Conservation (phyloP, 1,139 yeast genomes). For the Meyerozyma sp. region DNA sequence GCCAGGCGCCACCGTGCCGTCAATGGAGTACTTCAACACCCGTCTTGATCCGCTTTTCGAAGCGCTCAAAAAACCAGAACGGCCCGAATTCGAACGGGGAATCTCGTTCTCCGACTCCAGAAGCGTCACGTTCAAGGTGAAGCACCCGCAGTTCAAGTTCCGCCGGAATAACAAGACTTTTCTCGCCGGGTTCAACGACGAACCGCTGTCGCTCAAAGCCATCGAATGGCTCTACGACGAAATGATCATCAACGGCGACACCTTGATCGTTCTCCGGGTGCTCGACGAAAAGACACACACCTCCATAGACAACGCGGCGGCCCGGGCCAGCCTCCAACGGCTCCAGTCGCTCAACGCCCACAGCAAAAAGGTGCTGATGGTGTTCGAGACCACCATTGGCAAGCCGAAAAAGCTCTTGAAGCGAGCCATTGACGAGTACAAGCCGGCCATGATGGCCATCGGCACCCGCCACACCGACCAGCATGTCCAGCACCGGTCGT, state of each 20-base stretch:
- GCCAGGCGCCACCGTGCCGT: neutral
- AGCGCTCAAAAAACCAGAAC: neutral
- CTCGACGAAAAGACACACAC: conserved; percentile 38
- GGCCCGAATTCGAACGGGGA: conserved; percentile 21
- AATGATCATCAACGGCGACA: conserved; percentile 59
- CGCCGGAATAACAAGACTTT: conserved; percentile 57
- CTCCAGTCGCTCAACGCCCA: conserved; percentile 45
- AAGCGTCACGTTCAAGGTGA: conserved; percentile 44
- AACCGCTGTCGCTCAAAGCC: conserved; percentile 53
- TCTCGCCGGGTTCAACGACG: conserved; percentile 57
- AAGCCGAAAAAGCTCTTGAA: conserved; percentile 52
- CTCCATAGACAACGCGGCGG: conserved; percentile 24
- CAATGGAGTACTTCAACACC: neutral
- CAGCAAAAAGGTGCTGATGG: conserved; percentile 45
- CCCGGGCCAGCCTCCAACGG: conserved; percentile 28
- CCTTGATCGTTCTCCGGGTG: conserved; percentile 56
- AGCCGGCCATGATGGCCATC: conserved; percentile 60
- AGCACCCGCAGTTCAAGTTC: conserved; percentile 51
- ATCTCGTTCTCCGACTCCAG: conserved; percentile 49
- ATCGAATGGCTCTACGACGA: conserved; percentile 65
- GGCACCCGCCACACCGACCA: conserved; percentile 47
- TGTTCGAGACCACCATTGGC: conserved; percentile 59
- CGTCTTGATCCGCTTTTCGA: neutral
- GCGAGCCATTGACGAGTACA: conserved; percentile 53
- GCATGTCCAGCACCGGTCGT: conserved; percentile 40